A percentile compares a stretch with the other conserved stretches of the same genome.
Conservation (phyloP, 1,139 yeast genomes). For the Candida tunisiensis region DNA sequence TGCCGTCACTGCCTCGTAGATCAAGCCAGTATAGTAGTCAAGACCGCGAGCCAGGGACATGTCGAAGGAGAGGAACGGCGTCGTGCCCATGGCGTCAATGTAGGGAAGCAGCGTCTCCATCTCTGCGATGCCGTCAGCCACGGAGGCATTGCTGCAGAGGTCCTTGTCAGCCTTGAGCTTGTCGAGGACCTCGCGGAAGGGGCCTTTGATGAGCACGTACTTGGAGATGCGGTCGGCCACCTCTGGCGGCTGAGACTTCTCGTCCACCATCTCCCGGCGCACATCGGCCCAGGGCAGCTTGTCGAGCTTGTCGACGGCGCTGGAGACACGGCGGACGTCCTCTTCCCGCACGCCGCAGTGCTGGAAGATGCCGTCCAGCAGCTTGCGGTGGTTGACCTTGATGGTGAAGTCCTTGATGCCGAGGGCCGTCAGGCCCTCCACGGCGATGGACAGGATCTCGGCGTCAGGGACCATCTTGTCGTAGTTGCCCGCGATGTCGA, state of each 20-base stretch:
- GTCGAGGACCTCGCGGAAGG: slow-evolving; percentile 49
- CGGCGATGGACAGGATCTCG: slow-evolving; percentile 63
- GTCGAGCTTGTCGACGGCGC: slow-evolving; percentile 93
- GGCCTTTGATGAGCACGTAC: slow-evolving; percentile 72
- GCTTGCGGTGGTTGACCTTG: slow-evolving; percentile 87
- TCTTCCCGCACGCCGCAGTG: slow-evolving; percentile 90
- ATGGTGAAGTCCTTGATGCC: slow-evolving; percentile 82
- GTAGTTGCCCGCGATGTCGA: slow-evolving; percentile 84
- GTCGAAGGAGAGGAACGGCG: slow-evolving; percentile 57
- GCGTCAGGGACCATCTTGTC: slow-evolving; percentile 95
- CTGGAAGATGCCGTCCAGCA: slow-evolving; percentile 87
- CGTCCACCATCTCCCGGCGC: slow-evolving; percentile 78
- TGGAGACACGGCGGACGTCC: slow-evolving; percentile 82
- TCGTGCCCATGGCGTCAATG: slow-evolving; percentile 63
- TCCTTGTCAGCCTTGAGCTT: slow-evolving; percentile 38
- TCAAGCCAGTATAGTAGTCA: slow-evolving; percentile 93
- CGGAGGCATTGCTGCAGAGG: slow-evolving; percentile 47
- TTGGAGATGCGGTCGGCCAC: slow-evolving; percentile 89
- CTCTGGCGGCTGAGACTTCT: slow-evolving; percentile 76
- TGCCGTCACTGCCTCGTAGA: slow-evolving; percentile 87
- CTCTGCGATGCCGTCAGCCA: slow-evolving; percentile 67
- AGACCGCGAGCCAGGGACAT: slow-evolving; percentile 92
- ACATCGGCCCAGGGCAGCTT: slow-evolving; percentile 92
- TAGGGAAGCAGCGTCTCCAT: slow-evolving; percentile 61
- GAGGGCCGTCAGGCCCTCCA: slow-evolving; percentile 68